These are phyloP conservation scores for Pseudocercospora ulei DNA, from an alignment of 2,329 filamentous ascomycete species.

Conservation along the genomic window DNA sequence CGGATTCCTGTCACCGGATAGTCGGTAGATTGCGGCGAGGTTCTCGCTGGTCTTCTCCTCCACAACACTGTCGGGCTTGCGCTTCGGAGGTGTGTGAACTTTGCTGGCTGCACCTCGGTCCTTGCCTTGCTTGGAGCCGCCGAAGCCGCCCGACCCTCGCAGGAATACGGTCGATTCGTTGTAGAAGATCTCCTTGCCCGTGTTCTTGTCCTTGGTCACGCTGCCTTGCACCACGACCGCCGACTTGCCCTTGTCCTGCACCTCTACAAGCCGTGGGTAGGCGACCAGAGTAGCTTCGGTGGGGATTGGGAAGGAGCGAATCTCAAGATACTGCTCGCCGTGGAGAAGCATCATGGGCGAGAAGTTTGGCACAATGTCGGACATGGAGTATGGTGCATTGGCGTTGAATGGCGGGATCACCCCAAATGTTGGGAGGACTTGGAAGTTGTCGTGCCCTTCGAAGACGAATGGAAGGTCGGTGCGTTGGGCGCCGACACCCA, in stretches of 20 bases:
- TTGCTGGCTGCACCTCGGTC: conserved; percentile 74
- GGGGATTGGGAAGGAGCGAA: conserved; percentile 83
- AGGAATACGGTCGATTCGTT: conserved; percentile 93
- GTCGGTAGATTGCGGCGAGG: conserved; percentile 84
- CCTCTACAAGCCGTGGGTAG: conserved; percentile 74
- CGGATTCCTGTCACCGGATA: conserved; percentile 92
- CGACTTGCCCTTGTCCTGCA: conserved; percentile 88
- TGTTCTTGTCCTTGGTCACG: conserved; percentile 74
- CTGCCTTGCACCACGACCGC: conserved; percentile 71
- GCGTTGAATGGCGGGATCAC: conserved; percentile 91
- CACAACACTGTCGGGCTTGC: conserved; percentile 68
- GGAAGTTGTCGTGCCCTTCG: conserved; percentile 85
- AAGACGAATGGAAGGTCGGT: conserved; percentile 80
- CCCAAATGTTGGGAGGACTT: conserved; percentile 87
- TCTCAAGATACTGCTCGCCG: conserved; percentile 95
- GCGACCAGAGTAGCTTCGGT: conserved; percentile 69
- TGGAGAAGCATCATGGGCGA: conserved; percentile 97
- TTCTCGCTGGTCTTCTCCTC: conserved; percentile 81
- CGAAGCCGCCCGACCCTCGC: conserved; percentile 81
- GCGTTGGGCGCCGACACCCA: conserved; percentile 84
- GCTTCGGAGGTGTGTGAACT: conserved; percentile 65
- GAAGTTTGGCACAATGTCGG: conserved; percentile 87
- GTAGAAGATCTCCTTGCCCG: conserved; percentile 87
- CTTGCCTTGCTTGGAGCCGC: conserved; percentile 63
- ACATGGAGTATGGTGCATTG: conserved; percentile 65